Conservation (phyloP, 2,329 filamentous ascomycete genomes). For the Aspergillus sp. region DNA sequence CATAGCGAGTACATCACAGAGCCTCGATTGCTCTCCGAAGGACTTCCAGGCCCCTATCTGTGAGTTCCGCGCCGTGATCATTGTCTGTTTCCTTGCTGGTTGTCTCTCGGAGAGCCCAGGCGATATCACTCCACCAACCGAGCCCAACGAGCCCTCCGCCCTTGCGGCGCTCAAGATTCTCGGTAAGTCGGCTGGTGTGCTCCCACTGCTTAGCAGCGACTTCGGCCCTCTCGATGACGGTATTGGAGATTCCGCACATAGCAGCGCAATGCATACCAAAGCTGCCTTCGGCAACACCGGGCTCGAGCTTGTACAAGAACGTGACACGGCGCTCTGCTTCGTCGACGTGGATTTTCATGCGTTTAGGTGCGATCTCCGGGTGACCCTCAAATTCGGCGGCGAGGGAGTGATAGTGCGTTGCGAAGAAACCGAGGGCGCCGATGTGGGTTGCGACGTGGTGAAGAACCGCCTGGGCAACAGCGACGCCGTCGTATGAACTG, state of each 20-base stretch:
- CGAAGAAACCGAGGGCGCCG: slow-evolving; percentile 94
- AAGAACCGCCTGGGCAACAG: slow-evolving; percentile 94
- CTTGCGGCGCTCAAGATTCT: slow-evolving; percentile 81
- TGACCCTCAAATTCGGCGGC: slow-evolving; percentile 89
- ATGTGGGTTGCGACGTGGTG: slow-evolving; percentile 94
- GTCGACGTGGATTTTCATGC: slow-evolving; percentile 96
- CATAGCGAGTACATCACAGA: slow-evolving; percentile 43
- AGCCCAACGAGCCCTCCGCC: slow-evolving; percentile 81
- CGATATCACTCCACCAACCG: slow-evolving; percentile 85
- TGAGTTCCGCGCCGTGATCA: slow-evolving; percentile 40
- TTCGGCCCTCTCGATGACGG: slow-evolving; percentile 85
- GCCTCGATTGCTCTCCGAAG: slow-evolving; percentile 61
- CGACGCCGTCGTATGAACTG: slow-evolving; percentile 93
- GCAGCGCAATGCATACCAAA: slow-evolving; percentile 99
- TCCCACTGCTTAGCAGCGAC: slow-evolving; percentile 91
- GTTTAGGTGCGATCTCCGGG: slow-evolving; percentile 80
- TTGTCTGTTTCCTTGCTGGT: slow-evolving; percentile 29
- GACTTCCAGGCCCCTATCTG: slow-evolving; percentile 59
- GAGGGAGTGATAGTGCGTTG: slow-evolving; percentile 94
- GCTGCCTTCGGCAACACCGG: slow-evolving; percentile 91
- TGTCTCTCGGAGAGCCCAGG: slow-evolving; percentile 70
- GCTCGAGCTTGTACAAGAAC: slow-evolving; percentile 92
- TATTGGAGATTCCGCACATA: slow-evolving; percentile 90
- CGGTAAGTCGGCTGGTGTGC: slow-evolving; percentile 87
- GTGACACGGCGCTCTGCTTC: slow-evolving; percentile 84